A percentile compares a stretch with the other conserved stretches of the same genome.
These are phyloP conservation scores for Pyrenopolyporus hunteri DNA, from an alignment of 495 filamentous ascomycete genomes.

Conservation along the genomic window DNA sequence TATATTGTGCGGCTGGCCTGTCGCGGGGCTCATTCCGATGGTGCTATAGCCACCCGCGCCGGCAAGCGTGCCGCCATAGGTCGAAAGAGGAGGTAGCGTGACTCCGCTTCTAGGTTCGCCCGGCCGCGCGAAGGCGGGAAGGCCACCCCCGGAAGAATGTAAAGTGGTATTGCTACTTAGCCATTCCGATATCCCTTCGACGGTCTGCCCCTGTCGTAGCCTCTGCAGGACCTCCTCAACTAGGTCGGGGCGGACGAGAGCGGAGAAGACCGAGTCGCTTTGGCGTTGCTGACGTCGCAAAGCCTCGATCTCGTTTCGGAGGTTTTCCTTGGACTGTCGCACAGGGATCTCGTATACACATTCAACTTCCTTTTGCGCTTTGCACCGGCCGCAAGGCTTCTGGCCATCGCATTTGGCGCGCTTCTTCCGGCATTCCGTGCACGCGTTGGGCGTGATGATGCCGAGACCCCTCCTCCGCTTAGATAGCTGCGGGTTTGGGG, in stretches of 20 bases:
- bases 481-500: conserved; percentile 35
- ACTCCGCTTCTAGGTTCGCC: conserved; percentile 32
- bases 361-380: conserved; percentile 52
- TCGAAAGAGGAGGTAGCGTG: conserved; percentile 31
- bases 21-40: conserved; percentile 29
- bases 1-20: conserved; percentile 27
- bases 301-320: conserved; percentile 58
- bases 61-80: conserved; percentile 22
- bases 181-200: conserved; percentile 56
- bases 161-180: conserved; percentile 40
- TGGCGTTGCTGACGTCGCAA: conserved; percentile 54
- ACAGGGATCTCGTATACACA: conserved; percentile 62
- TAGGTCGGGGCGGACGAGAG: conserved; percentile 50
- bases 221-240: conserved; percentile 56
- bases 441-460: conserved; percentile 61
- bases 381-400: conserved; percentile 58
- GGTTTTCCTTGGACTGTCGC: conserved; percentile 60
- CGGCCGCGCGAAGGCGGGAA: conserved; percentile 28
- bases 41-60: conserved; percentile 33
- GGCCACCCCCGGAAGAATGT: conserved; percentile 22
- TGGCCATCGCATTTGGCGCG: conserved; percentile 64
- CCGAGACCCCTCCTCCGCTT: conserved; percentile 58
- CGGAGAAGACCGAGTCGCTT: conserved; percentile 54
- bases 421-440: conserved; percentile 64
- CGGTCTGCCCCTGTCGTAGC: conserved; percentile 54